Conservation (phyloP, 495 filamentous ascomycete genomes). For the Niebla homalea region DNA sequence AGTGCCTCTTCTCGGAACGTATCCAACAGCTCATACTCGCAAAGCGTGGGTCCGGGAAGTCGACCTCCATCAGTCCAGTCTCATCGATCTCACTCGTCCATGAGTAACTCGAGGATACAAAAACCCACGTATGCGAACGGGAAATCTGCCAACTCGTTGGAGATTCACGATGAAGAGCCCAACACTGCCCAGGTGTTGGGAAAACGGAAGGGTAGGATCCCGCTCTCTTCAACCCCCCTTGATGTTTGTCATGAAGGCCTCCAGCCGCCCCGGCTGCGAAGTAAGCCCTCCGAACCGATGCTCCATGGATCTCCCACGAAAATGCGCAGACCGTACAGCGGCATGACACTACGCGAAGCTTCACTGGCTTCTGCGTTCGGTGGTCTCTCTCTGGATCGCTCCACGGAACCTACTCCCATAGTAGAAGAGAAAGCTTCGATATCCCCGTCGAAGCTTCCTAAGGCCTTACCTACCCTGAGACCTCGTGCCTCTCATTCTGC, state of each 20-base stretch:
- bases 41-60: constrained; percentile 39
- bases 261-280: constrained; percentile 1
- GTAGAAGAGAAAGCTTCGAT: constrained; percentile 15
- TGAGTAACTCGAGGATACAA: constrained; percentile 24
- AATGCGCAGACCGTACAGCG: neutral
- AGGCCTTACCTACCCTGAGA: constrained; percentile 19
- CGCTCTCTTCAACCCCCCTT: constrained; percentile 21
- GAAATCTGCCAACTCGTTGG: constrained; percentile 49
- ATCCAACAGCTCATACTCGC: constrained; percentile 38
- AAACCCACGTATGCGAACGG: constrained; percentile 29
- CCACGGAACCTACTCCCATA: constrained; percentile 16
- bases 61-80: constrained; percentile 35
- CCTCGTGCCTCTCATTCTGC: constrained; percentile 16
- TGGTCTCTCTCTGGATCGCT: constrained; percentile 15
- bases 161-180: constrained; percentile 36
- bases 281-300: constrained; percentile 6
- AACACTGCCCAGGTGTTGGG: constrained; percentile 28
- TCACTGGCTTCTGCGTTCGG: constrained; percentile 25
- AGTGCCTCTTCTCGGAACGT: constrained; percentile 33
- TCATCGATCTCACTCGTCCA: constrained; percentile 35
- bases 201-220: constrained; percentile 59
- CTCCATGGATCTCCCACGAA: neutral
- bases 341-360: constrained; percentile 18
- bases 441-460: constrained; percentile 29
- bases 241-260: constrained; percentile 8